Base-by-base conservation (phyloP, 164 flowering plant species). In the Piper longum region DNA sequence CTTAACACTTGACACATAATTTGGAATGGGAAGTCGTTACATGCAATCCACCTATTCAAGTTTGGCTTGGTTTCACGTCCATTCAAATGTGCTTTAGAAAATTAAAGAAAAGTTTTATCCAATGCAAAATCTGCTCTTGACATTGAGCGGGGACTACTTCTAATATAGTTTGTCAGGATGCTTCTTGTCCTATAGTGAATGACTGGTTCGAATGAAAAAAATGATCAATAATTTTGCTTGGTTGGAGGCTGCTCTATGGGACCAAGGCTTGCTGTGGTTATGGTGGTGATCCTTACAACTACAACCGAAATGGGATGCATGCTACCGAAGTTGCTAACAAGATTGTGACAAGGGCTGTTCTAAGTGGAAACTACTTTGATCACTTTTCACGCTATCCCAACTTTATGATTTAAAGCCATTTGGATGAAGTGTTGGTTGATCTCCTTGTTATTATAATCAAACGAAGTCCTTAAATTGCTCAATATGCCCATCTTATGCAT, bases 251-350 rank as follows among this genome's bases (percentile, higher is more conserved):
- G 19, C 44, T 68, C 56, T 79, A 86, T 74, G 88, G 91, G 39
- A 75, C 86, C 0, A 82, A 67, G 68, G 92, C 97, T 41, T 93
- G 98, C 67, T 93, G 96, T 69, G 98, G 97, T 45, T 26, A 77
- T 63, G 97, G 96, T 3, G 90, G 86, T 2, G 88, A 84, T 4
- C 67, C 68, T 16, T 81, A 89, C 72, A 88, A 93, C 55, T 89
- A 75, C 62, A 69, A 86, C 62, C 79, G 80, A 2, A 57, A 93
- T 77, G 98, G 98, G 7, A 76, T 86, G 7, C 98, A 93, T 76
- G 71, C 85, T 56, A 83, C 97, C 6, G 98, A 92, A 67, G 96
- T 86, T 57, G 96, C 93, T 55, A 89, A 85, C 77, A 87, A 81
- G 76, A 66, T 75, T 36, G 12, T 81, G 7, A 69, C 89, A 1